Evolutionary conservation across 2,329 filamentous ascomycete species (phyloP).

Genomic region (Drechmeria coniospora): DNA sequence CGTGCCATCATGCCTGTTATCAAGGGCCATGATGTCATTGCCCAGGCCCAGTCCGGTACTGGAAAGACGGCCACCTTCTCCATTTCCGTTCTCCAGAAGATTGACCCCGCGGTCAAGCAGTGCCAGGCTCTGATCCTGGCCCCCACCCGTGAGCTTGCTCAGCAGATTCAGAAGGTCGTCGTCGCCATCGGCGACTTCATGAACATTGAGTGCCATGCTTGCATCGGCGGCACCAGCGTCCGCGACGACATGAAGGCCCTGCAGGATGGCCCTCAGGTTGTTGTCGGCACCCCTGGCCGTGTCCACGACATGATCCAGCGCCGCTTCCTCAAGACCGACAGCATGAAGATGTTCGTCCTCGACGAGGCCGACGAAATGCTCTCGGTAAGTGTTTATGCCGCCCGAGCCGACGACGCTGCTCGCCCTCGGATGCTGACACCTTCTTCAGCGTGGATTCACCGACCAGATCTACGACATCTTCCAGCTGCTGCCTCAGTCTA

Average conservation of each 20-base stretch:
- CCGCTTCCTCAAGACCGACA: conserved; percentile 88
- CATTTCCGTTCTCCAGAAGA: conserved; percentile 97
- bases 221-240: conserved; percentile 96
- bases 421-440: no score
- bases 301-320: conserved; percentile 99
- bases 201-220: conserved; percentile 97
- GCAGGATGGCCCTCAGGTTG: conserved; percentile 87
- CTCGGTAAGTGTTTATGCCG: conserved; percentile 40
- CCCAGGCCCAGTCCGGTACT: conserved; percentile 98
- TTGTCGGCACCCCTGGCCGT: conserved; percentile 95
- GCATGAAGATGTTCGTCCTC: conserved; percentile 99
- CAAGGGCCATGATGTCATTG: conserved; percentile 99
- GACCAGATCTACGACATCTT: conserved; percentile 99
- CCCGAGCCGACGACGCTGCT: conserved; percentile 10
- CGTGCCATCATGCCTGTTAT: conserved; percentile 99
- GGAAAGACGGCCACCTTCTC: conserved; percentile 99
- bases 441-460: conserved; percentile 75
- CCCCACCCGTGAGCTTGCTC: conserved; percentile 93
- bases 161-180: conserved; percentile 99
- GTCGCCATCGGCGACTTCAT: conserved; percentile 99
- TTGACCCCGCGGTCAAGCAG: conserved; percentile 85
- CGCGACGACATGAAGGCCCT: conserved; percentile 98
- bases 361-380: conserved; percentile 99
- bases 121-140: conserved; percentile 98
- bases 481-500: conserved; percentile 93